Conservation (phyloP, 1,284 basidiomycete species). For the Rhizoctonia solani region DNA sequence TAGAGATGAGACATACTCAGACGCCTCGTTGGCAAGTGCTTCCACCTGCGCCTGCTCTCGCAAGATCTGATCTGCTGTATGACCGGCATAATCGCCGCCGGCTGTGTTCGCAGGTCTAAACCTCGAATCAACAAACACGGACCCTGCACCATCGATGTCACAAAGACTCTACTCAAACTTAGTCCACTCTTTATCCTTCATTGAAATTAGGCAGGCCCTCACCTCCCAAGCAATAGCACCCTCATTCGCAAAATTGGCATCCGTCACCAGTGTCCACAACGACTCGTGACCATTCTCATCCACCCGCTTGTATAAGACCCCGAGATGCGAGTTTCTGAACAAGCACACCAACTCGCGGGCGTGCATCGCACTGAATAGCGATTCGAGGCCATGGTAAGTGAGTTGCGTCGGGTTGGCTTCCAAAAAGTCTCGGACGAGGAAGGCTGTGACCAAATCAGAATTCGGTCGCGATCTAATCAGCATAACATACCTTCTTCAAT, state of each 20-base stretch:
- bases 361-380: conserved; percentile 48
- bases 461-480: background rate
- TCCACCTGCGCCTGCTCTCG: conserved; percentile 39
- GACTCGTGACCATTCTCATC: conserved; percentile 38
- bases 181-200: conserved; percentile 43
- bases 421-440: conserved; percentile 70
- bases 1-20: conserved; percentile 52
- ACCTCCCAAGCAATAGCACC: conserved; percentile 43
- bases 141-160: conserved; percentile 78
- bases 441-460: conserved; percentile 52
- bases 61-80: conserved; percentile 65
- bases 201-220: conserved; percentile 40
- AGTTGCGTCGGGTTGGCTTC: conserved; percentile 76
- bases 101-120: conserved; percentile 66
- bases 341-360: conserved; percentile 70
- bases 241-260: conserved; percentile 36
- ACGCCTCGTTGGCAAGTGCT: conserved; percentile 47
- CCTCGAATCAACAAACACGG: conserved; percentile 73
- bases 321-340: conserved; percentile 88
- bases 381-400: conserved; percentile 73
- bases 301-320: conserved; percentile 73
- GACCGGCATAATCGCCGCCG: conserved; percentile 79
- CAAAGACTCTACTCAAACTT: conserved; percentile 85
- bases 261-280: conserved; percentile 32
- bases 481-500: conserved; percentile 21